These are phyloP conservation scores for Amphirosellinia nigrospora DNA, from an alignment of 495 filamentous ascomycete species.

Conservation along the genomic window DNA sequence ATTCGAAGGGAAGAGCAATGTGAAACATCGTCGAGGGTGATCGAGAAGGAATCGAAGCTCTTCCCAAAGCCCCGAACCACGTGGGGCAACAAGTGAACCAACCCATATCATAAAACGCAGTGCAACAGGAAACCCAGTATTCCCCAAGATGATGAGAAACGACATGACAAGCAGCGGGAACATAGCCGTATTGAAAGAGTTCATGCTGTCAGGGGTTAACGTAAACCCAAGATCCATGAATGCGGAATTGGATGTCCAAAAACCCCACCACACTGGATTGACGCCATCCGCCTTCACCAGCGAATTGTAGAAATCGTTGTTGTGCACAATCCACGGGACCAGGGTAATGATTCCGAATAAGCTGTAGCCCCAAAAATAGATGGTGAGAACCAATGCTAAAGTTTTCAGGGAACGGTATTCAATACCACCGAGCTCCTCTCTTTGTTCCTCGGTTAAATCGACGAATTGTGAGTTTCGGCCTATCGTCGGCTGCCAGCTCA, in stretches of 20 bases:
- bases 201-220: slow-evolving; percentile 91
- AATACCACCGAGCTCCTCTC: slow-evolving; percentile 91
- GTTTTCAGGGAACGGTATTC: slow-evolving; percentile 93
- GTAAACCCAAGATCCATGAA: slow-evolving; percentile 92
- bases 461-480: slow-evolving; percentile 92
- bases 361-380: slow-evolving; percentile 79
- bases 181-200: slow-evolving; percentile 77
- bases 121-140: slow-evolving; percentile 94
- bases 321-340: slow-evolving; percentile 77
- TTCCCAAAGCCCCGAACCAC: slow-evolving; percentile 75
- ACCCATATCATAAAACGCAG: slow-evolving; percentile 89
- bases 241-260: slow-evolving; percentile 82
- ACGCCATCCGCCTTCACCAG: slow-evolving; percentile 67
- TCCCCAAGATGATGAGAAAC: slow-evolving; percentile 89
- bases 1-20: slow-evolving; percentile 82
- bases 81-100: slow-evolving; percentile 61
- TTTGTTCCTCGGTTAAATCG: slow-evolving; percentile 84
- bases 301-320: slow-evolving; percentile 60
- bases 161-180: slow-evolving; percentile 76
- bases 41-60: slow-evolving; percentile 89
- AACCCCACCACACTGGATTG: slow-evolving; percentile 83
- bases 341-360: slow-evolving; percentile 73
- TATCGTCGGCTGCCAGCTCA: slow-evolving; percentile 91
- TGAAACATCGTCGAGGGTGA: slow-evolving; percentile 94
- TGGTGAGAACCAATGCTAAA: slow-evolving; percentile 73